Evolutionary conservation across 2,329 filamentous ascomycete genomes (phyloP), one percentile per base, ranked within the genome.

Genomic region (Lachnellula occidentalis): DNA sequence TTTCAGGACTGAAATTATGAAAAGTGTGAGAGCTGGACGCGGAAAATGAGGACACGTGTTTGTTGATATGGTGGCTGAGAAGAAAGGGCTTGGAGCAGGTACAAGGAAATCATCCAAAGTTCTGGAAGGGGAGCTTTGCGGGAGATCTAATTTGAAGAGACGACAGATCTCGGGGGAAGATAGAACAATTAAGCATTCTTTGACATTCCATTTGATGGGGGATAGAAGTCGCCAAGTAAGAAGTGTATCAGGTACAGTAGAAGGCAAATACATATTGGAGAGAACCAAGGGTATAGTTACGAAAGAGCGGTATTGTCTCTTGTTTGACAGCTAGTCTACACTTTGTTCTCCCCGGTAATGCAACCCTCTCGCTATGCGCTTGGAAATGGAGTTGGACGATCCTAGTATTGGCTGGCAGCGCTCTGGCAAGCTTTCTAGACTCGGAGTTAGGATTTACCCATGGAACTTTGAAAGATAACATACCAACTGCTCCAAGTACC

Each of bases 401-500:
- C 58, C 70, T 83, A 90, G 76, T 90, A 89, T 66, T 77, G 83
- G 73, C 78, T 83, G 53, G 88, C 86, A 65, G 89, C 88, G 61
- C 82, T 76, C 78, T 92, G 88, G 80, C 88, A 92, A 54, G 88
- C 87, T 80, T 92, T 92, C 79, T 82, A 61, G 66, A 60, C 21
- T 54, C 8, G 37, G 48, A 51, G 53, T 73, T 68, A 73, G 66
- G 56, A 62, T 39, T 51, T n/a, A 14, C 50, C 45, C 27, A 43
- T 48, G 41, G 6, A n/a, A 19, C 22, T 51, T 39, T 31, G 4
- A 3, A 34, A 31, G 9, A 34, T 31, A 17, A 68, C 71, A 51
- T 73, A 77, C 74, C 74, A 99, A 80, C 82, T 99, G 92, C 73
- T 99, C 94, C 67, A 99, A 77, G 74, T 99, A 99, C 92, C 92